Conservation (phyloP, 1,139 yeast species). For the Taphrina populina region DNA sequence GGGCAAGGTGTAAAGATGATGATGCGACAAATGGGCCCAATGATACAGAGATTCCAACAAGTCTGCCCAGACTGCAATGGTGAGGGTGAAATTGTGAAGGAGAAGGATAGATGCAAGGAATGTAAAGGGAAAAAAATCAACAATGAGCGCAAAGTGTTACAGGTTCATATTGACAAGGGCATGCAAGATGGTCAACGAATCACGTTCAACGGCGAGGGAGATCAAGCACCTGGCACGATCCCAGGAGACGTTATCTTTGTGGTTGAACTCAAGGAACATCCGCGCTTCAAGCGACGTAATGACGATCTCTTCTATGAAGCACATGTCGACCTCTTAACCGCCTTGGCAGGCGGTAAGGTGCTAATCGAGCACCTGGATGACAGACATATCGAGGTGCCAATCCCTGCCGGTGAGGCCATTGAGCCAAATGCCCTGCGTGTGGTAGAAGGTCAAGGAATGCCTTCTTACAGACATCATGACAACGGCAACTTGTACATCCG, state of each 20-base stretch:
- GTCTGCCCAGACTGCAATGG: slow-evolving; percentile 92
- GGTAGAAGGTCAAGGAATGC: slow-evolving; percentile 95
- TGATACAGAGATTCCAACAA: slow-evolving; percentile 90
- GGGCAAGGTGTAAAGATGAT: slow-evolving; percentile 92
- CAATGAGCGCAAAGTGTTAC: slow-evolving; percentile 86
- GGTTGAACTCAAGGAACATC: slow-evolving; percentile 84
- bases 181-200: slow-evolving; percentile 93
- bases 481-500: slow-evolving; percentile 55
- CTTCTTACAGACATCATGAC: slow-evolving; percentile 54
- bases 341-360: slow-evolving; percentile 93
- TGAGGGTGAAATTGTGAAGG: slow-evolving; percentile 82
- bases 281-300: slow-evolving; percentile 78
- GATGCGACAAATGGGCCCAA: slow-evolving; percentile 98
- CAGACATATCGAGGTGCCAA: slow-evolving; percentile 77
- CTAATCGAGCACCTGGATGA: slow-evolving; percentile 78
- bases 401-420: slow-evolving; percentile 90
- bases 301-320: slow-evolving; percentile 83
- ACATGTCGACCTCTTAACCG: slow-evolving; percentile 86
- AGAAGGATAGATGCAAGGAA: slow-evolving; percentile 81
- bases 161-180: slow-evolving; percentile 95
- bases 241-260: slow-evolving; percentile 97
- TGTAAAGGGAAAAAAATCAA: slow-evolving; percentile 89
- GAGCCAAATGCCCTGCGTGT: slow-evolving; percentile 80
- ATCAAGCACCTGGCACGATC: slow-evolving; percentile 89
- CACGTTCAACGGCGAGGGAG: slow-evolving; percentile 93